Percentiles rank a stretch among this genome's conserved stretches.
Evolutionary conservation across 2,329 filamentous ascomycete genomes (phyloP).

Genomic region (Fusarium lyarnte): DNA sequence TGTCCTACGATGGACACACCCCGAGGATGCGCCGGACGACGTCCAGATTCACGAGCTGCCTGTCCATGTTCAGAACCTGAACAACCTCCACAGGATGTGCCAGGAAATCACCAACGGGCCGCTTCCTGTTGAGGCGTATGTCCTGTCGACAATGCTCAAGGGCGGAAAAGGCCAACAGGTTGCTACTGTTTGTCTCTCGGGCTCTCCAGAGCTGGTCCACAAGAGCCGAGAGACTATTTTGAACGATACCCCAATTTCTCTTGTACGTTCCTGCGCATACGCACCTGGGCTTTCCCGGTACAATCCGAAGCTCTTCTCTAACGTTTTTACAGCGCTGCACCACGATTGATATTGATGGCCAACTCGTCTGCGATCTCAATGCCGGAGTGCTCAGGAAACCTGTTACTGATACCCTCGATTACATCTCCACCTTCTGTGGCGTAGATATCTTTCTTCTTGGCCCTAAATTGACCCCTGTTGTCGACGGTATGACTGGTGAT

Average conservation of each 20-base stretch:
- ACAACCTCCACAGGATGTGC: slow-evolving; percentile 81
- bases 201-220: slow-evolving; percentile 85
- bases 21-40: slow-evolving; percentile 84
- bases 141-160: slow-evolving; percentile 84
- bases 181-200: slow-evolving; percentile 91
- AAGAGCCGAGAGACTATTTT: slow-evolving; percentile 90
- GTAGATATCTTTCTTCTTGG: slow-evolving; percentile 97
- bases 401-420: slow-evolving; percentile 86
- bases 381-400: slow-evolving; percentile 75
- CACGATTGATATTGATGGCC: slow-evolving; percentile 91
- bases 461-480: slow-evolving; percentile 84
- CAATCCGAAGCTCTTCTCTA: slow-evolving; percentile 5
- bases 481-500: slow-evolving; percentile 78
- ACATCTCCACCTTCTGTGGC: slow-evolving; percentile 86
- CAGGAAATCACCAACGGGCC: slow-evolving; percentile 78
- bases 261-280: slow-evolving; percentile 70
- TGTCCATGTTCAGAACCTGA: slow-evolving; percentile 89
- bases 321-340: slow-evolving; percentile 76
- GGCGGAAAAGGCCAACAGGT: slow-evolving; percentile 72
- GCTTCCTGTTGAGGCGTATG: slow-evolving; percentile 81
- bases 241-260: slow-evolving; percentile 89
- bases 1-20: slow-evolving; percentile 91
- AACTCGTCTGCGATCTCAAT: slow-evolving; percentile 80
- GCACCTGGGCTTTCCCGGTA: not conserved
- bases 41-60: slow-evolving; percentile 88